Conservation (phyloP, 2,329 filamentous ascomycete genomes). For the Colletotrichum incanum region DNA sequence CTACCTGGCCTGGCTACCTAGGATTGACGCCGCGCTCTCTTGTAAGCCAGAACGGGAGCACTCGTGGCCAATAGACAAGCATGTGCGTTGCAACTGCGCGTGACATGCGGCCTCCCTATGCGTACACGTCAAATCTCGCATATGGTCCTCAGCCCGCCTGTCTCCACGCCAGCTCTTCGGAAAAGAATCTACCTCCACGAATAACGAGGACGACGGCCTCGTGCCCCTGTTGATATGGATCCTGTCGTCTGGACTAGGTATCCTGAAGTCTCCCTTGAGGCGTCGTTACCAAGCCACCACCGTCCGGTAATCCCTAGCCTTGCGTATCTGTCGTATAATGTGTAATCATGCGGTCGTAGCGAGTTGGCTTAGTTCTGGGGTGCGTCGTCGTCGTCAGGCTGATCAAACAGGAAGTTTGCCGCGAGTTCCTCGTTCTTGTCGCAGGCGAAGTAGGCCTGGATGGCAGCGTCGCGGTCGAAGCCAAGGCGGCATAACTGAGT, state of each 20-base stretch:
- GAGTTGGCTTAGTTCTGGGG: slow-evolving; percentile 57
- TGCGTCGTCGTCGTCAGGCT: slow-evolving; percentile 87
- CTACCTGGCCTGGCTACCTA: slow-evolving; percentile 40
- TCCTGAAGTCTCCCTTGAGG: slow-evolving; percentile 12
- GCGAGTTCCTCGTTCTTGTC: slow-evolving; percentile 99
- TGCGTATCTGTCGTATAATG: slow-evolving; percentile 42
- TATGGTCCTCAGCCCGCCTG: slow-evolving; percentile 17
- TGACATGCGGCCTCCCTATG: slow-evolving; percentile 26
- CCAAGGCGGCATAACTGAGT: slow-evolving; percentile 88
- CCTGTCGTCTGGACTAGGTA: slow-evolving; percentile 21
- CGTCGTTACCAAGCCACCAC: slow-evolving; percentile 33
- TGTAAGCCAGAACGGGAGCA: slow-evolving; percentile 28
- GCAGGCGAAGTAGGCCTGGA: slow-evolving; percentile 98
- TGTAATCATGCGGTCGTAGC: slow-evolving; percentile 39
- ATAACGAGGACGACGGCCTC: slow-evolving; percentile 8
- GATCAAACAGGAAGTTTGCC: slow-evolving; percentile 98
- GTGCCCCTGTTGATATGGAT: slow-evolving; percentile 3
- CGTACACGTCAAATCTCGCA: slow-evolving; percentile 21
- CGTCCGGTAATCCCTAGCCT: slow-evolving; percentile 38
- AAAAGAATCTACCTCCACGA: slow-evolving; percentile 28
- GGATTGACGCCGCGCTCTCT: slow-evolving; percentile 37
- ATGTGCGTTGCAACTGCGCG: slow-evolving; percentile 27
- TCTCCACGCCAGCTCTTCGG: slow-evolving; percentile 23
- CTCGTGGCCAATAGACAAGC: slow-evolving; percentile 28
- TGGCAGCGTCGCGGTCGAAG: slow-evolving; percentile 92